Evolutionary conservation across 2,329 filamentous ascomycete genomes (phyloP).

Genomic region (Cercospora nicotianae): DNA sequence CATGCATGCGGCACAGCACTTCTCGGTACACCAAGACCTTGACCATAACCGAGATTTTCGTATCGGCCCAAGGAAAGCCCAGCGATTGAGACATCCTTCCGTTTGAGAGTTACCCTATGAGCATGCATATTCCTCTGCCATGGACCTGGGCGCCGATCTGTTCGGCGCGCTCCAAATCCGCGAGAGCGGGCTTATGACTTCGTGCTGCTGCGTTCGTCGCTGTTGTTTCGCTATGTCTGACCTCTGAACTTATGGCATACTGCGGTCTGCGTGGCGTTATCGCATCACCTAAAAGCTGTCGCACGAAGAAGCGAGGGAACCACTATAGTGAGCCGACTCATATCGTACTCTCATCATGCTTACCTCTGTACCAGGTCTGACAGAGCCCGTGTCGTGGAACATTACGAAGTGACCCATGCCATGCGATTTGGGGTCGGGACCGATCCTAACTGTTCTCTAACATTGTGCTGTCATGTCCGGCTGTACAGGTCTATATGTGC

Average conservation of each 20-base stretch:
- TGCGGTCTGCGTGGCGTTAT: neutral
- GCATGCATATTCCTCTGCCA: neutral
- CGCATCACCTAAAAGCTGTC: neutral
- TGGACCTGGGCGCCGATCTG: neutral
- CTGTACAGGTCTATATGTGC: neutral
- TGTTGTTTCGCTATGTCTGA: neutral
- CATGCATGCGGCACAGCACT: neutral
- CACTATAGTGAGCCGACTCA: neutral
- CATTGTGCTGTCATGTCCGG: neutral
- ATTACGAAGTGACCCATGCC: neutral
- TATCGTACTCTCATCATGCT: neutral
- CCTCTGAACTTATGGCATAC: neutral
- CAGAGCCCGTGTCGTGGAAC: neutral
- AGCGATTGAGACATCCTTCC: neutral
- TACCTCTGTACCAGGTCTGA: neutral
- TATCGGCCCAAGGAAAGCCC: neutral
- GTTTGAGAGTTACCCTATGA: neutral
- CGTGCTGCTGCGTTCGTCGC: neutral
- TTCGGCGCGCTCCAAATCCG: neutral
- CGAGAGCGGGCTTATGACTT: neutral
- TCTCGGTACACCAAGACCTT: neutral
- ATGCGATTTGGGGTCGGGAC: neutral
- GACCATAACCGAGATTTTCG: neutral
- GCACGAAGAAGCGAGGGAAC: neutral
- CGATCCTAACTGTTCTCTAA: neutral